Evolutionary conservation across 352 stramenopile species (phyloP), one percentile per base, ranked within the genome.

Genomic region (Phytophthora aleatoria): DNA sequence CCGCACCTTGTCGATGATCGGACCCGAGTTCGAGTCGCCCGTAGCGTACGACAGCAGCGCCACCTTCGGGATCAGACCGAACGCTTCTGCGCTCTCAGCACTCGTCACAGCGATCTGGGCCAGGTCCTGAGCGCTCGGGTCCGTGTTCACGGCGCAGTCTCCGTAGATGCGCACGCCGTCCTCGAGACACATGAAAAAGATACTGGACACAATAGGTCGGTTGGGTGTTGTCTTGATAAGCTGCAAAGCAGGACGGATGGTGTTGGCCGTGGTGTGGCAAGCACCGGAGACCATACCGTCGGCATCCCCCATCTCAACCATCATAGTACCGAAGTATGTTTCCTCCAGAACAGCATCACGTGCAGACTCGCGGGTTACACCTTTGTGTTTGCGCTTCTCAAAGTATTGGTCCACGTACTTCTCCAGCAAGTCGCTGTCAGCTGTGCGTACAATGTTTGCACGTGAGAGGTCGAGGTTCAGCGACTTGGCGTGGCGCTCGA

Each of bases 121-220:
- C 20, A 96, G 64, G 52, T 96, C 75, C 27, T 83, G 51, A 0
- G 89, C 80, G 24, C 65, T 90, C 7, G 89, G 89, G 64, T 91
- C 76, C 30, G 84, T 87, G 76, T 96, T 96, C 53, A 96, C 83
- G 3, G 88, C 88, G 55, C 88, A 96, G 63, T 96, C 89, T 36
- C 85, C 88, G 64, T 92, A 96, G 51, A 94, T 81, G 2, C 87
- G 74, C 13, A 96, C 88, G 16, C 85, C 83, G 61, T 91, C 74
- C 27, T 90, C 76, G 9, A 96, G 75, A 31, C 81, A 89, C 88
- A 96, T 96, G 79, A 96, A 96, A 59, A 96, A 95, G 48, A 94
- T 64, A 38, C 84, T 94, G 39, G 85, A 95, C 8, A 95, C 85
- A 26, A 94, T 75, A 4, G 81, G 83, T 20, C 81, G 76, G 44